Conservation (phyloP, 1,284 basidiomycete genomes). For the Nidula niveotomentosa region DNA sequence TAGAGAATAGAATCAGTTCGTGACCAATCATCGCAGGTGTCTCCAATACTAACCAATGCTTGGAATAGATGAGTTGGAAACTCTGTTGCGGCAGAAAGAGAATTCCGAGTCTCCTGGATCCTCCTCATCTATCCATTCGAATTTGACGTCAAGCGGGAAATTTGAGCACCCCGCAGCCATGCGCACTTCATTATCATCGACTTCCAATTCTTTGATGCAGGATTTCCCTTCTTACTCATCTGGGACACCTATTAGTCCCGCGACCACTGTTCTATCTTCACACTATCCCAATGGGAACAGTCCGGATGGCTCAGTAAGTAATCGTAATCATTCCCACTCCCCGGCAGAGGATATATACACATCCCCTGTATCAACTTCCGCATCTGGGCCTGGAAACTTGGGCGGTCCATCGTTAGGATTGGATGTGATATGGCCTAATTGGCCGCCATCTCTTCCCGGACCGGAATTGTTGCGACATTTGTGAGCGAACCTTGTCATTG, state of each 20-base stretch:
- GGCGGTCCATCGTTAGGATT: constrained; percentile 17
- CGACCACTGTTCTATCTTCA: not conserved
- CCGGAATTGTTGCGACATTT: constrained; percentile 62
- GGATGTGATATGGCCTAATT: constrained; percentile 56
- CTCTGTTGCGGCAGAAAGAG: constrained; percentile 41
- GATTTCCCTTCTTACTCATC: constrained; percentile 6
- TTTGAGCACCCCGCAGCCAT: not conserved
- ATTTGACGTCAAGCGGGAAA: too few species aligned
- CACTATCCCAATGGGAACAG: not conserved
- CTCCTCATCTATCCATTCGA: not conserved
- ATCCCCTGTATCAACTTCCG: not conserved
- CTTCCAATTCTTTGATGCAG: constrained; percentile 1
- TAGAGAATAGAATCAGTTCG: constrained; percentile 69
- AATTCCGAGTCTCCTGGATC: constrained; percentile 5
- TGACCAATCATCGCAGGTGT: constrained; percentile 8
- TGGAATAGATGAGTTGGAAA: constrained; percentile 61
- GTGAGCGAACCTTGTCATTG: constrained; percentile 34
- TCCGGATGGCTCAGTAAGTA: not conserved
- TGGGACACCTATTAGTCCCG: not conserved
- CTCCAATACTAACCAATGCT: too few species aligned
- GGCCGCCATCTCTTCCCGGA: constrained; percentile 62
- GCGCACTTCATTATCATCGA: not conserved
- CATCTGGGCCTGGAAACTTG: too few species aligned
- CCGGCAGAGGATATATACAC: constrained; percentile 16
- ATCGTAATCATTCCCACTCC: constrained; percentile 18